phyloP scores from a whole-genome alignment of 805 yeast genomes.

The Myxozyma sirexii region DNA sequence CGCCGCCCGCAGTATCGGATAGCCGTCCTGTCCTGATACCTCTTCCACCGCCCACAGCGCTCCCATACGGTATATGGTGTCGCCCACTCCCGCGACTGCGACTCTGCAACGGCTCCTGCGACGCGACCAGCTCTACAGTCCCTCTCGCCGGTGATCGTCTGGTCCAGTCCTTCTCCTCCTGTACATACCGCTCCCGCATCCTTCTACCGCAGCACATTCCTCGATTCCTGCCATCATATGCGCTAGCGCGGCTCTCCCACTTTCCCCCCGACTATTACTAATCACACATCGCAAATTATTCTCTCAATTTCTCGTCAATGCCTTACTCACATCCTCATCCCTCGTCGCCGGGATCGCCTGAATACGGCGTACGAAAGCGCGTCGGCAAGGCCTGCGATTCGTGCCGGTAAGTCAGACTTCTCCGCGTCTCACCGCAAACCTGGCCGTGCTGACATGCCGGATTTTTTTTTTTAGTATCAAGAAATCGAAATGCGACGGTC shows the following conservation, averaged over 20 bases:
- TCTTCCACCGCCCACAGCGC: background rate
- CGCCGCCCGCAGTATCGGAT: background rate
- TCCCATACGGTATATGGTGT: background rate
- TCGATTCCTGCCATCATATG: background rate
- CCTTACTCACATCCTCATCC: slow-evolving; percentile 20
- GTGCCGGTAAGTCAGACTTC: slow-evolving; percentile 42
- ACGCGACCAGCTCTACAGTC: background rate
- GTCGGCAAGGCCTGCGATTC: slow-evolving; percentile 57
- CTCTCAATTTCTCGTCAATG: too few relatives aligned
- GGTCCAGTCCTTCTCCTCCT: background rate
- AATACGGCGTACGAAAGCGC: slow-evolving; percentile 38
- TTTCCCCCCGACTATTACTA: background rate
- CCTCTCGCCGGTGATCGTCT: slow-evolving; percentile 1
- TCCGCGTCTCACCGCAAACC: too few relatives aligned
- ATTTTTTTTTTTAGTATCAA: slow-evolving; percentile 15
- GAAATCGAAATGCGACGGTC: slow-evolving; percentile 48
- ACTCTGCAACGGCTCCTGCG: slow-evolving; percentile 5
- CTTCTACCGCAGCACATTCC: background rate
- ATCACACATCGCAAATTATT: background rate
- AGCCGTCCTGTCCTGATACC: background rate
- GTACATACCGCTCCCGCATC: background rate
- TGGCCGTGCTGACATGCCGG: background rate
- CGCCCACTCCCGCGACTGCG: background rate
- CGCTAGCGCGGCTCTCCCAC: background rate
- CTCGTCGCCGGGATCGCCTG: slow-evolving; percentile 20